Conservation (phyloP, 1,139 yeast species). For the Trichomonascaceae sp. region DNA sequence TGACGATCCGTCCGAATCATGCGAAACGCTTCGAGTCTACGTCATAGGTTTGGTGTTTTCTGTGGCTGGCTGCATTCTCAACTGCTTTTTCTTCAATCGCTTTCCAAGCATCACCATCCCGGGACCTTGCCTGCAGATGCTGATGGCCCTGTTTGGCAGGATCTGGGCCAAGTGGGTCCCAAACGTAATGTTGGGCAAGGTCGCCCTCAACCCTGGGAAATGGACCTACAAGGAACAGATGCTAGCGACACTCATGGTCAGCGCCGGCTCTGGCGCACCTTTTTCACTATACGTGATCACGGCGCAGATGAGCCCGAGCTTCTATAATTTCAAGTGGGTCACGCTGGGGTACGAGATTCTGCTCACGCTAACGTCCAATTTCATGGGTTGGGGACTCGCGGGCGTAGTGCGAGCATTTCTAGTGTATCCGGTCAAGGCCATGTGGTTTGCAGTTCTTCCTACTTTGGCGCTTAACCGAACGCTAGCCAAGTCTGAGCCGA, state of each 20-base stretch:
- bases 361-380: slow-evolving; percentile 41
- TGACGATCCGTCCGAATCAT: slow-evolving; percentile 36
- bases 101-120: slow-evolving; percentile 35
- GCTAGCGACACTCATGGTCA: slow-evolving; percentile 38
- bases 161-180: slow-evolving; percentile 28
- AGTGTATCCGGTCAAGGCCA: slow-evolving; percentile 40
- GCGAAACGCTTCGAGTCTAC: slow-evolving; percentile 37
- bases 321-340: slow-evolving; percentile 18
- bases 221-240: slow-evolving; percentile 63
- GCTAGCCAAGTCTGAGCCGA: slow-evolving; percentile 32
- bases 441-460: slow-evolving; percentile 46
- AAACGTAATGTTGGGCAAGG: slow-evolving; percentile 26
- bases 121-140: slow-evolving; percentile 34
- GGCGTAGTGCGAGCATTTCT: slow-evolving; percentile 32
- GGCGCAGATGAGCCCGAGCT: slow-evolving; percentile 19
- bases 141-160: slow-evolving; percentile 12
- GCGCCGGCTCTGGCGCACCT: slow-evolving; percentile 31
- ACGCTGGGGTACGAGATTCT: slow-evolving; percentile 33
- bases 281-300: slow-evolving; percentile 27
- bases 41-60: slow-evolving; percentile 25
- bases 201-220: slow-evolving; percentile 43
- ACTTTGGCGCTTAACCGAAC: slow-evolving; percentile 42
- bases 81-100: slow-evolving; percentile 40
- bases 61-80: slow-evolving; percentile 37
- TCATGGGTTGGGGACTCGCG: slow-evolving; percentile 46